These are phyloP conservation scores for Alternaria arborescens DNA, from an alignment of 2,329 filamentous ascomycete species.

Conservation along the genomic window DNA sequence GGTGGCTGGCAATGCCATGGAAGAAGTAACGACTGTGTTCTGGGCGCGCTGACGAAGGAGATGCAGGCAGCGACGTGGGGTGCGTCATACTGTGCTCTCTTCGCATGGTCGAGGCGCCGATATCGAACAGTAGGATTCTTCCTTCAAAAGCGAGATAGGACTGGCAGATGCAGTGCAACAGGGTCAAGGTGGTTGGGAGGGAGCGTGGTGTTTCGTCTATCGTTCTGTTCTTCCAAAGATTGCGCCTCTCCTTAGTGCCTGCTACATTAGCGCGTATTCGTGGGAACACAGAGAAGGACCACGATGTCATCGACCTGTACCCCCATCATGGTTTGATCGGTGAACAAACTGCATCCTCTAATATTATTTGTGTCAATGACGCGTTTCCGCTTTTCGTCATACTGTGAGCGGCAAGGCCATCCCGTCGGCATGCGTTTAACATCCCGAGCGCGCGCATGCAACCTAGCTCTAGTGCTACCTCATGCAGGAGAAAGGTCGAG, in stretches of 20 bases:
- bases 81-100: constrained; percentile 4
- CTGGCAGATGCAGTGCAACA: not conserved
- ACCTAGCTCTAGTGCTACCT: not conserved
- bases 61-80: not conserved
- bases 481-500: not conserved
- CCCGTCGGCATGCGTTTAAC: not conserved
- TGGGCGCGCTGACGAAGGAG: not conserved
- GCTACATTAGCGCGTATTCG: not conserved
- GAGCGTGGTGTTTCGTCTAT: not conserved
- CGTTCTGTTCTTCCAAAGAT: not conserved
- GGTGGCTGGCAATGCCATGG: not conserved
- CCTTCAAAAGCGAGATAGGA: not conserved
- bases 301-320: not conserved
- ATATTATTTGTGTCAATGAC: not conserved
- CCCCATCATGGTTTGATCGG: not conserved
- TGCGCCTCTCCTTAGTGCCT: not conserved
- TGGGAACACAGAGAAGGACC: not conserved
- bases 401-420: not conserved
- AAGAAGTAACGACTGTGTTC: not conserved
- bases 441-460: not conserved
- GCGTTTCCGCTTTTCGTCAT: not conserved
- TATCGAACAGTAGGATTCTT: not conserved
- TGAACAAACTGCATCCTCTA: not conserved
- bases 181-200: not conserved
- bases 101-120: not conserved